Base-by-base conservation (phyloP, 768 basidiomycete species). In the Boletus fagicola region DNA sequence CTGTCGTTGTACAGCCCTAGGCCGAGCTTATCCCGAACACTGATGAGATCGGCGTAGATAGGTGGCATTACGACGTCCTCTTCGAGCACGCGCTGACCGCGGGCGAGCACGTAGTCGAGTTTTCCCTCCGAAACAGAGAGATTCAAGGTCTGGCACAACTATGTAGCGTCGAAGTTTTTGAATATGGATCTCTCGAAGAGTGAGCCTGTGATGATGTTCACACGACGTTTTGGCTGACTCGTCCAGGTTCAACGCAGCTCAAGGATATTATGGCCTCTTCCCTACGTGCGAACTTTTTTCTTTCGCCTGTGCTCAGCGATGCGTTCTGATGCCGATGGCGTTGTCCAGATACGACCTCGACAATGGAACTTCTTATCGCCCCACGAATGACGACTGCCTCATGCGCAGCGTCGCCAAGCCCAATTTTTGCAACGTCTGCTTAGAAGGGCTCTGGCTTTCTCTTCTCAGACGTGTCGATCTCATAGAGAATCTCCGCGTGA, bases 321-420 rank as follows among this genome's bases (percentile, higher is more conserved):
- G 45, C 28, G n/a, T 30, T 16, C 52, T 59, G 22, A 54, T 36
- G 13, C 5, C 44, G 18, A 45, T 11, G 13, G 0, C 24, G 22
- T 26, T 20, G 22, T 43, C 20, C 59, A 89, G 88, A 20, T 90
- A 80, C 66, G 77, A 84, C 35, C 68, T 74, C 39, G 52, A 69
- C 52, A 89, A 91, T 63, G 68, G 70, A 51, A 90, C 87, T 0
- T 80, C 81, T 4, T 92, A 87, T 71, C 81, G 90, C n/a, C 90
- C 90, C 4, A 92, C 90, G 3, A 89, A 90, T 61, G 85, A 89
- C 58, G 87, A 85, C 68, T 92, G 90, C 67, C 82, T 92, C 47
- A 92, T 92, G 90, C 87, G 90, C 42, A 74, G 75, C 52, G 85
- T 90, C 42, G 83, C 80, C 30, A 77, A 80, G 0, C 84, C 88